Conservation (phyloP, 768 basidiomycete genomes). For the Lactarius deliciosus region DNA sequence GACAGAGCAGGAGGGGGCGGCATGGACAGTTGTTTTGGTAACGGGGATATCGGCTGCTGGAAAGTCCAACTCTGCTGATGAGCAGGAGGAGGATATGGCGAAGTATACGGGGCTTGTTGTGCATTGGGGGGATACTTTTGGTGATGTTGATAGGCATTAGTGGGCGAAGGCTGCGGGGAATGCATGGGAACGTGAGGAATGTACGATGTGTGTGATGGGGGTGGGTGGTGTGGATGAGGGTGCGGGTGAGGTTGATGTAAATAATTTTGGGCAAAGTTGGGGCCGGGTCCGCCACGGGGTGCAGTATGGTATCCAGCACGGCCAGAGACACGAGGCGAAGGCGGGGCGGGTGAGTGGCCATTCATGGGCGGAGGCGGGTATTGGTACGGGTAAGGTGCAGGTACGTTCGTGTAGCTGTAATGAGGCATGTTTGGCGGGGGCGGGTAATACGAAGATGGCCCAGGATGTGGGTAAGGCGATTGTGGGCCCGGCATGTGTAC, state of each 20-base stretch:
- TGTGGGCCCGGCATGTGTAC: constrained; percentile 35
- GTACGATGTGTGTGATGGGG: constrained; percentile 41
- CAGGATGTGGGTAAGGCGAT: constrained; percentile 38
- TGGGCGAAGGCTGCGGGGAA: constrained; percentile 33
- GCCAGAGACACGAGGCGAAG: constrained; percentile 40
- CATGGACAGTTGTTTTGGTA: constrained; percentile 65
- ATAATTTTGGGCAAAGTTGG: constrained; percentile 42
- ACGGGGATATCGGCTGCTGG: constrained; percentile 51
- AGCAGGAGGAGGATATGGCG: constrained; percentile 30
- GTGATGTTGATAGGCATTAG: constrained; percentile 34
- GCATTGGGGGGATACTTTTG: constrained; percentile 37
- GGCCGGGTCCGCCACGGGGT: constrained; percentile 39
- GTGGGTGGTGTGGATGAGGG: constrained; percentile 36
- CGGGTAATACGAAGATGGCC: constrained; percentile 37
- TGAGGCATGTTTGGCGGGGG: constrained; percentile 34
- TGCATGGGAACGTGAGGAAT: constrained; percentile 34
- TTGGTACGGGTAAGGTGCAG: constrained; percentile 35
- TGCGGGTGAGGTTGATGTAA: constrained; percentile 39
- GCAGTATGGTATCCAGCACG: constrained; percentile 37
- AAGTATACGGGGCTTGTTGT: constrained; percentile 35
- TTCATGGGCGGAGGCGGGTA: constrained; percentile 43
- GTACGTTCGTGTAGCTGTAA: constrained; percentile 31
- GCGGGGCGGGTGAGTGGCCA: constrained; percentile 39
- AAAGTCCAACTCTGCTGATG: constrained; percentile 46
- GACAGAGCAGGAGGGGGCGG: constrained; percentile 36